Conservation (phyloP, 495 filamentous ascomycete species). For the Podospora pseudocomata region DNA sequence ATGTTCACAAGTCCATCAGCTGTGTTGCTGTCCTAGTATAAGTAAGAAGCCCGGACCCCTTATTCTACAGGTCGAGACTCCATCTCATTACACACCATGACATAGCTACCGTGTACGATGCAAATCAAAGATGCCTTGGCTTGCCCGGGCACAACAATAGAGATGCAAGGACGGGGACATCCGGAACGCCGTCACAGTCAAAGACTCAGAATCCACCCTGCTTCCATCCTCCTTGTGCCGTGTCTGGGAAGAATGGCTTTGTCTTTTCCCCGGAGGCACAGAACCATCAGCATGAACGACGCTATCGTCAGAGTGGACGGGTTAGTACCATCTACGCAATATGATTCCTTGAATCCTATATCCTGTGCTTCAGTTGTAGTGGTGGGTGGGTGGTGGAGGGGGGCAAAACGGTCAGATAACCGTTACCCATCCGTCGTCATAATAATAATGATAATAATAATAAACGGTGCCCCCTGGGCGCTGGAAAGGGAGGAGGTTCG, state of each 20-base stretch:
- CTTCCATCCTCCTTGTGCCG: neutral
- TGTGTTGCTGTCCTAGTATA: neutral
- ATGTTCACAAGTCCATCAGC: neutral
- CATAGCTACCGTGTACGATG: neutral
- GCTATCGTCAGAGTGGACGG: neutral
- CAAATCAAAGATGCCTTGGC: slow-evolving; percentile 6
- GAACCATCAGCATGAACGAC: slow-evolving; percentile 1
- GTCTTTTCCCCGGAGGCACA: slow-evolving; percentile 3
- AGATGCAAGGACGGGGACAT: neutral
- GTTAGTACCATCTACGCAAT: neutral
- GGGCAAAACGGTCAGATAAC: neutral
- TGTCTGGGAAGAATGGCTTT: slow-evolving; percentile 2
- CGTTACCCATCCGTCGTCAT: neutral
- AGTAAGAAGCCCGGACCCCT: neutral
- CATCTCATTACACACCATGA: slow-evolving; percentile 5
- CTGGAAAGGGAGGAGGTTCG: neutral
- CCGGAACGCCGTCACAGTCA: neutral
- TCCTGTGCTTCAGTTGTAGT: neutral
- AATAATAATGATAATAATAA: neutral
- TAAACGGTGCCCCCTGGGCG: neutral
- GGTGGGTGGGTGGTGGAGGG: neutral
- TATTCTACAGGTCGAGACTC: neutral
- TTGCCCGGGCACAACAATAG: neutral
- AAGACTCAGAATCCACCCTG: neutral
- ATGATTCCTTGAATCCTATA: neutral